Evolutionary conservation across 1,139 yeast species (phyloP).

Genomic region (Suhomyces yuchorum): DNA sequence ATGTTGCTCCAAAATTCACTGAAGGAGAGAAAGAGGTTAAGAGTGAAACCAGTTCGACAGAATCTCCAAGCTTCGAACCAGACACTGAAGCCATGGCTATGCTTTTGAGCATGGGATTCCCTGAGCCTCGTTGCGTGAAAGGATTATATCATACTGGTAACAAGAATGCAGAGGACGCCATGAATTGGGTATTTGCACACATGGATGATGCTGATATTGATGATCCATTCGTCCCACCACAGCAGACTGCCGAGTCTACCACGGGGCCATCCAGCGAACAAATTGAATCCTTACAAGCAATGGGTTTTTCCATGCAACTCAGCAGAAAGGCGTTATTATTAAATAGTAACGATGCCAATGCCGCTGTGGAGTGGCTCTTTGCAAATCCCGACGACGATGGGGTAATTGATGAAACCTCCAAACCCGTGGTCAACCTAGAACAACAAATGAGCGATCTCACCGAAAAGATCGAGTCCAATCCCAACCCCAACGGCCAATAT

Average conservation of each 20-base stretch:
- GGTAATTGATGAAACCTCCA: conserved; percentile 21
- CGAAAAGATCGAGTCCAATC: conserved; percentile 14
- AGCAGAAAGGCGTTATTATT: conserved; percentile 70
- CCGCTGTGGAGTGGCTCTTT: conserved; percentile 90
- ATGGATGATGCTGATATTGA: conserved; percentile 85
- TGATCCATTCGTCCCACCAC: conserved; percentile 45
- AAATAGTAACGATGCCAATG: conserved; percentile 62
- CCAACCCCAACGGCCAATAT: conserved; percentile 36
- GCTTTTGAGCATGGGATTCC: conserved; percentile 85
- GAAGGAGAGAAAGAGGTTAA: conserved; percentile 38
- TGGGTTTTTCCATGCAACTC: conserved; percentile 75
- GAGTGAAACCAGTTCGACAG: conserved; percentile 19
- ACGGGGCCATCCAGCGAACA: conserved; percentile 38
- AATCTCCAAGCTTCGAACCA: conserved; percentile 45
- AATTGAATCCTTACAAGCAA: conserved; percentile 55
- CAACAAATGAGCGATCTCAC: conserved; percentile 26
- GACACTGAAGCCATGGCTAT: conserved; percentile 55
- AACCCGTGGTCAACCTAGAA: conserved; percentile 19
- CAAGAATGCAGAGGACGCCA: conserved; percentile 68
- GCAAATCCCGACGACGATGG: conserved; percentile 72
- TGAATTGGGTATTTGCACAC: conserved; percentile 89
- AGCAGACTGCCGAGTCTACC: not conserved
- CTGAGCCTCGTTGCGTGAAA: conserved; percentile 61
- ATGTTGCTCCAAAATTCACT: conserved; percentile 33
- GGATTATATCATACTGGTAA: conserved; percentile 79